These are phyloP conservation scores for Scutellaria galericulata DNA, from an alignment of 257 asterid genomes.

Conservation along the genomic window DNA sequence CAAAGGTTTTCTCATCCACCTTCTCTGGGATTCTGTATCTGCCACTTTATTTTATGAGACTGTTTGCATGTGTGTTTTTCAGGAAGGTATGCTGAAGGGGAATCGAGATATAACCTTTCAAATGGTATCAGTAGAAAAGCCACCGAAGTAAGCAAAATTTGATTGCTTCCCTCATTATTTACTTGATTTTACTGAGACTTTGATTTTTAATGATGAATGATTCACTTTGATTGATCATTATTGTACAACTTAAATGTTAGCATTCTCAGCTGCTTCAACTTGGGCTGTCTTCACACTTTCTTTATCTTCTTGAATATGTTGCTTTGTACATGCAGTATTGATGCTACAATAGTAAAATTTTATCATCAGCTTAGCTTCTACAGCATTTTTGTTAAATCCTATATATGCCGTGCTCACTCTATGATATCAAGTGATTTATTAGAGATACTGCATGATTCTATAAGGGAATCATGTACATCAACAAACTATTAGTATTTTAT, in stretches of 20 bases:
- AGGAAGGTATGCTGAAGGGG: slow-evolving; percentile 92
- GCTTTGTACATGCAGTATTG: neutral
- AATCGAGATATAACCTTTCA: slow-evolving; percentile 82
- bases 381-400: neutral
- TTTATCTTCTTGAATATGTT: neutral
- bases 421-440: neutral
- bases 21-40: slow-evolving; percentile 19
- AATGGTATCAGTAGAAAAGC: slow-evolving; percentile 53
- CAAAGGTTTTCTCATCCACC: slow-evolving; percentile 55
- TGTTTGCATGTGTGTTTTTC: slow-evolving; percentile 31
- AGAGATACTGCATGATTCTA: slow-evolving; percentile 24
- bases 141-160: slow-evolving; percentile 54
- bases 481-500: neutral
- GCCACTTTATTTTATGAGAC: slow-evolving; percentile 27
- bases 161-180: neutral
- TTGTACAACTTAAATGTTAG: slow-evolving; percentile 17
- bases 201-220: slow-evolving; percentile 5
- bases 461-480: slow-evolving; percentile 6
- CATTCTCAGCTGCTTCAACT: neutral
- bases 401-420: neutral
- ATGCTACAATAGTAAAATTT: neutral
- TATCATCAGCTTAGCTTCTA: neutral
- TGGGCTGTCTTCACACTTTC: neutral
- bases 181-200: neutral
- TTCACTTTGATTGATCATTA: slow-evolving; percentile 19